Evolutionary conservation across 2,329 filamentous ascomycete genomes (phyloP).

Genomic region (Pseudogymnoascus sp.): DNA sequence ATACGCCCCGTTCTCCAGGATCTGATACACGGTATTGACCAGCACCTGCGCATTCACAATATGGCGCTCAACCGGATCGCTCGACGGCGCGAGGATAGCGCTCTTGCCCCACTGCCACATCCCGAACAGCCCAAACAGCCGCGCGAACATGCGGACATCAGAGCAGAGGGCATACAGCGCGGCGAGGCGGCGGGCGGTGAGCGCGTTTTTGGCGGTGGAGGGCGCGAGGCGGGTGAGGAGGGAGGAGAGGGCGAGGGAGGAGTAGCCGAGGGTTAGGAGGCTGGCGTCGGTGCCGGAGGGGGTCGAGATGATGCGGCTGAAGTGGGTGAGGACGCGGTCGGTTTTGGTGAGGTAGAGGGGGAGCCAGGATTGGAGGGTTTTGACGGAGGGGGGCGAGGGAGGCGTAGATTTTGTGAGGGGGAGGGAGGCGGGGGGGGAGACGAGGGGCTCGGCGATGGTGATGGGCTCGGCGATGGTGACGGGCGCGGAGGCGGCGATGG

Average conservation of each 20-base stretch:
- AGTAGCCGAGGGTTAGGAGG: conserved; percentile 62
- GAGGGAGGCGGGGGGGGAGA: conserved; percentile 10
- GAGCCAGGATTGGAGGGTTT: conserved; percentile 22
- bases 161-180: conserved; percentile 57
- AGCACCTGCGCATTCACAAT: conserved; percentile 62
- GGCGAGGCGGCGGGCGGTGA: conserved; percentile 44
- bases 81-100: conserved; percentile 30
- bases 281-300: conserved; percentile 62
- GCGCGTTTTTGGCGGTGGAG: conserved; percentile 46
- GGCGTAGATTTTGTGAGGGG: not conserved
- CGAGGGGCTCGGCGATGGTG: conserved; percentile 9
- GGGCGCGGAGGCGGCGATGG: not conserved
- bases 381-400: conserved; percentile 14
- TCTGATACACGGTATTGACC: conserved; percentile 63
- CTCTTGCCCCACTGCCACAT: conserved; percentile 60
- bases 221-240: conserved; percentile 42
- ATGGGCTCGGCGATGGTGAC: not conserved
- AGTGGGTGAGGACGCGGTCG: conserved; percentile 37
- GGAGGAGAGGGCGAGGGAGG: conserved; percentile 46
- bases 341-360: conserved; percentile 27
- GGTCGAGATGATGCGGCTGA: conserved; percentile 57
- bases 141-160: conserved; percentile 63
- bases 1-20: conserved; percentile 76
- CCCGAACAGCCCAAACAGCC: conserved; percentile 69
- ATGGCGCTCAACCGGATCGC: conserved; percentile 37